Percentiles rank a stretch among this genome's conserved stretches.
Evolutionary conservation across 345 rosid species (phyloP).

Genomic region (Cardamine resedifolia): DNA sequence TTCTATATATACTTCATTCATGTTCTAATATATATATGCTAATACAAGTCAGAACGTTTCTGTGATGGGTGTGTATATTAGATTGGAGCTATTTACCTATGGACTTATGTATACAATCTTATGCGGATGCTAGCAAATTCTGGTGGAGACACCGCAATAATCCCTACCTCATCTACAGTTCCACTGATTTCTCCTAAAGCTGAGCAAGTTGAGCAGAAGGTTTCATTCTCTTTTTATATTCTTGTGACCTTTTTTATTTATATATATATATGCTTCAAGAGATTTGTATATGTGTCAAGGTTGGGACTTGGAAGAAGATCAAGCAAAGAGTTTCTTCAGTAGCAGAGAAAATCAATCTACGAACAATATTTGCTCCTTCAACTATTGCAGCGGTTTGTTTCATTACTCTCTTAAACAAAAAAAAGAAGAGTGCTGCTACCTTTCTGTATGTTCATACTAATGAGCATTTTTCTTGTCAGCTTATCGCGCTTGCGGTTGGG

Average conservation of each 20-base stretch:
- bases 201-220: slow-evolving; percentile 26
- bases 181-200: slow-evolving; percentile 40
- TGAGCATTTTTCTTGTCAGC: slow-evolving; percentile 34
- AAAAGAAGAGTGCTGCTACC: background rate
- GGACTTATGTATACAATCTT: slow-evolving; percentile 59
- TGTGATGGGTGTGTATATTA: slow-evolving; percentile 23
- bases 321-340: slow-evolving; percentile 24
- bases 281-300: slow-evolving; percentile 32
- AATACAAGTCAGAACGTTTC: background rate
- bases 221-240: slow-evolving; percentile 16
- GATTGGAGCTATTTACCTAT: slow-evolving; percentile 64
- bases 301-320: slow-evolving; percentile 32
- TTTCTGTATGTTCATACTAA: background rate
- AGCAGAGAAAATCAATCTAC: slow-evolving; percentile 41
- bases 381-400: slow-evolving; percentile 56
- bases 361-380: slow-evolving; percentile 58
- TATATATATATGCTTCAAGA: background rate
- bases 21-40: background rate
- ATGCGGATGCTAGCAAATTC: slow-evolving; percentile 44
- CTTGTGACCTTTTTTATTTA: slow-evolving; percentile 2
- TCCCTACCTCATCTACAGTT: slow-evolving; percentile 25
- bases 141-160: slow-evolving; percentile 18
- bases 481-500: slow-evolving; percentile 57
- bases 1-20: background rate
- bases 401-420: slow-evolving; percentile 1